phyloP scores from a whole-genome alignment of 2,329 filamentous ascomycete species.

The Penicillium sp. region DNA sequence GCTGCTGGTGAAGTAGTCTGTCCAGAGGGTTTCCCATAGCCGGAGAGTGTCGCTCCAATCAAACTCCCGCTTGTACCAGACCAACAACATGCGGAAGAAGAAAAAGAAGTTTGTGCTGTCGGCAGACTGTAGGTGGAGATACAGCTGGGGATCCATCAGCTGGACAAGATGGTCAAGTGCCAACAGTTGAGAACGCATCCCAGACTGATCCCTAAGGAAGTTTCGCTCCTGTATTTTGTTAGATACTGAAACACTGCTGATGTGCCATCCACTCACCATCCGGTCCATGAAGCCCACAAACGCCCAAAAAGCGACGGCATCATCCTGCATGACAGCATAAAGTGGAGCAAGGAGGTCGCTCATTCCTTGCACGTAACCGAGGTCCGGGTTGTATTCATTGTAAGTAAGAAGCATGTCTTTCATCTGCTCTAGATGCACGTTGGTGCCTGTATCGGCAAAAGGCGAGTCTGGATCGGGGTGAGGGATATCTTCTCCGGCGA shows the following conservation, averaged over 20 bases:
- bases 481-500: slow-evolving; percentile 90
- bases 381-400: slow-evolving; percentile 92
- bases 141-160: slow-evolving; percentile 92
- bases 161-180: slow-evolving; percentile 92
- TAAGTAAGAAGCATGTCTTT: slow-evolving; percentile 99
- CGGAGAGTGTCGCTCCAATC: slow-evolving; percentile 79
- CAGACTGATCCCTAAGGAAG: slow-evolving; percentile 89
- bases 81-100: slow-evolving; percentile 97
- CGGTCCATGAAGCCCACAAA: slow-evolving; percentile 95
- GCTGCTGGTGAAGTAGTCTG: slow-evolving; percentile 78
- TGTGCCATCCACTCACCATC: slow-evolving; percentile 54
- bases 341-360: slow-evolving; percentile 92
- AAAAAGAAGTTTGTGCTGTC: slow-evolving; percentile 99
- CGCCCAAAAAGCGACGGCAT: slow-evolving; percentile 93
- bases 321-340: slow-evolving; percentile 95
- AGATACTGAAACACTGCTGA: background rate
- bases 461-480: slow-evolving; percentile 95
- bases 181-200: slow-evolving; percentile 87
- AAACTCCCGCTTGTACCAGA: slow-evolving; percentile 99
- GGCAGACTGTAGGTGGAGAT: slow-evolving; percentile 78
- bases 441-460: slow-evolving; percentile 87
- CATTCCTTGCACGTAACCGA: slow-evolving; percentile 99
- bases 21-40: slow-evolving; percentile 93
- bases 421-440: slow-evolving; percentile 96
- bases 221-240: slow-evolving; percentile 63